phyloP scores from a whole-genome alignment of 495 filamentous ascomycete species.

The Thermothielavioides terrestris region DNA sequence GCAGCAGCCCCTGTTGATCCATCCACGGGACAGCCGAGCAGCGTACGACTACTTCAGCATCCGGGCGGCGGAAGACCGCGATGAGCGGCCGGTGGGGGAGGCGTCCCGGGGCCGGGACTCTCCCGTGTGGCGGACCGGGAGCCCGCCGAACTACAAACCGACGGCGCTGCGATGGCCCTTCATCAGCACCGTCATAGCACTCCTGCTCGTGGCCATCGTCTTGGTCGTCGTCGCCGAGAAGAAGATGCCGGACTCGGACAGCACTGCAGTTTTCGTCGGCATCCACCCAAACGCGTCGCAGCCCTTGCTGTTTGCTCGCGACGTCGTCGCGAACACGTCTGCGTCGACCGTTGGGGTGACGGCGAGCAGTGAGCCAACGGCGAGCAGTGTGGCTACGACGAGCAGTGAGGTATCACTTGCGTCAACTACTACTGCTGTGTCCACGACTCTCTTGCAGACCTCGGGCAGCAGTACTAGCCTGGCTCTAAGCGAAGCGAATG shows the following conservation, averaged over 20 bases:
- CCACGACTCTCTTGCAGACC: neutral
- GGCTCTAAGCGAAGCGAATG: neutral
- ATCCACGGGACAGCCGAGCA: constrained; percentile 5
- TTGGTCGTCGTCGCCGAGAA: constrained; percentile 22
- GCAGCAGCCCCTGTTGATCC: constrained; percentile 16
- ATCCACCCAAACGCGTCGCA: constrained; percentile 8
- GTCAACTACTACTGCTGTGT: neutral
- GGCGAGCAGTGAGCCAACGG: neutral
- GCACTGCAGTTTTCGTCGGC: constrained; percentile 14
- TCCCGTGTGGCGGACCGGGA: constrained; percentile 1
- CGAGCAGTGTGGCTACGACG: neutral
- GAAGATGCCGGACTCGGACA: constrained; percentile 26
- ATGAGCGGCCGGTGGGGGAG: constrained; percentile 6
- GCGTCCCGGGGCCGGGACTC: neutral
- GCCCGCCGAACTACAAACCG: constrained; percentile 26
- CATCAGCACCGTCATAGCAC: constrained; percentile 15
- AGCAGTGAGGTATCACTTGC: neutral
- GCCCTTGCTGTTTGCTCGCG: constrained; percentile 1
- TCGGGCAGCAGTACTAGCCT: neutral
- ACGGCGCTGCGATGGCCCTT: constrained; percentile 28
- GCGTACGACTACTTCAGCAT: constrained; percentile 20
- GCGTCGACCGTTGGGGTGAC: neutral
- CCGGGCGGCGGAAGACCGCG: constrained; percentile 21
- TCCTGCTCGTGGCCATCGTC: constrained; percentile 22
- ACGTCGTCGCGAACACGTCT: neutral